Conservation (phyloP, 495 filamentous ascomycete genomes). For the Penicillium alfredii region DNA sequence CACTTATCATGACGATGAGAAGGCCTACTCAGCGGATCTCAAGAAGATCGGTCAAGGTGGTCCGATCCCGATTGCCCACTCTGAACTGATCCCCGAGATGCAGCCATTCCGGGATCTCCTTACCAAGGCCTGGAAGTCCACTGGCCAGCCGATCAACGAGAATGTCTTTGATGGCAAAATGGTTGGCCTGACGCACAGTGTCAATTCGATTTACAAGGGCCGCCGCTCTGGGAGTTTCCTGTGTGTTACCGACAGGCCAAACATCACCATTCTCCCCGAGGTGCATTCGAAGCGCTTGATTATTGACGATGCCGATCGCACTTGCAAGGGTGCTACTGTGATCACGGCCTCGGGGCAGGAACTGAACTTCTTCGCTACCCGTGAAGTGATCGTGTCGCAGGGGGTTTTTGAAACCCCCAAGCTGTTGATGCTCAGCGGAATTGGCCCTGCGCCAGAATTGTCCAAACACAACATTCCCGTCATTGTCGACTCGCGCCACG, state of each 20-base stretch:
- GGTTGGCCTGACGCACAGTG: constrained; percentile 42
- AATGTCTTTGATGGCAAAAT: constrained; percentile 37
- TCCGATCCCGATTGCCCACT: constrained; percentile 43
- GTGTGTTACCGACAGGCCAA: constrained; percentile 44
- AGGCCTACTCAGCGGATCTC: constrained; percentile 22
- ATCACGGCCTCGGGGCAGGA: constrained; percentile 28
- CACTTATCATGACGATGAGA: constrained; percentile 43
- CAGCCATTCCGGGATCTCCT: constrained; percentile 44
- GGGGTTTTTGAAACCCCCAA: constrained; percentile 56
- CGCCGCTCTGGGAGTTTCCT: constrained; percentile 40
- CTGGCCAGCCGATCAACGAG: constrained; percentile 6
- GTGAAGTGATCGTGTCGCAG: constrained; percentile 54
- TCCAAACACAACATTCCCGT: constrained; percentile 38
- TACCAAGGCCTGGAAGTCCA: constrained; percentile 43
- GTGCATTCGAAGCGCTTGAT: constrained; percentile 43
- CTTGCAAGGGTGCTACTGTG: constrained; percentile 30
- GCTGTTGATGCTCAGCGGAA: constrained; percentile 56
- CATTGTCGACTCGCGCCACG: constrained; percentile 46
- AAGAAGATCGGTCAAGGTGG: constrained; percentile 37
- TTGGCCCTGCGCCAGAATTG: constrained; percentile 48
- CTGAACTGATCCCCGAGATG: constrained; percentile 44
- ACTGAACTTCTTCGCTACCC: constrained; percentile 5
- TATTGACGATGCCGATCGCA: constrained; percentile 31
- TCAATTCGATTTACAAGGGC: constrained; percentile 50
- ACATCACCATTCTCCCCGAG: constrained; percentile 39